phyloP scores from a whole-genome alignment of 2,329 filamentous ascomycete species.

The Cladosporium velox region DNA sequence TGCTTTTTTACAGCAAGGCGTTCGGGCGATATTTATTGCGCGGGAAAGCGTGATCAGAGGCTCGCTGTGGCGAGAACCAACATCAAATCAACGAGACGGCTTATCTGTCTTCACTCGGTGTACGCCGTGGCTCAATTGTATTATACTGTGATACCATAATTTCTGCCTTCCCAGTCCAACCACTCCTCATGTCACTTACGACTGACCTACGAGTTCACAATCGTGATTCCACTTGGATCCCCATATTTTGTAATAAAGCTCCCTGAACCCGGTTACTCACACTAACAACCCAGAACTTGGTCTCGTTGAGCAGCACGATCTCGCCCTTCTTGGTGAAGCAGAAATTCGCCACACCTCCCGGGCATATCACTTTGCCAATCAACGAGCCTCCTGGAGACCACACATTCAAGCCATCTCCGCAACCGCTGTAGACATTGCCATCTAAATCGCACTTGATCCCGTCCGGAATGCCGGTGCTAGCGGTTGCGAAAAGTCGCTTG shows the following conservation, averaged over 20 bases:
- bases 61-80: neutral
- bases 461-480: conserved; percentile 54
- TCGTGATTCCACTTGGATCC: conserved; percentile 26
- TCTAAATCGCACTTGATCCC: conserved; percentile 57
- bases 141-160: neutral
- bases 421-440: conserved; percentile 59
- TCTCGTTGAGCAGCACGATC: conserved; percentile 30
- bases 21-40: conserved; percentile 6
- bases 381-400: conserved; percentile 53
- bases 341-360: conserved; percentile 39
- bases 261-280: conserved; percentile 27
- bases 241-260: conserved; percentile 33
- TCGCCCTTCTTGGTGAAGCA: conserved; percentile 2
- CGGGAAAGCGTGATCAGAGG: neutral
- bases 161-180: neutral
- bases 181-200: neutral
- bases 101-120: neutral
- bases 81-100: neutral
- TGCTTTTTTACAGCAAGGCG: conserved; percentile 15
- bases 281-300: conserved; percentile 30
- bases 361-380: conserved; percentile 60
- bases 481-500: conserved; percentile 33
- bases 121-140: neutral
- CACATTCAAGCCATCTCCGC: conserved; percentile 57
- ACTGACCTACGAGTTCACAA: neutral